Percentiles rank a stretch among this genome's conserved stretches.
Conservation (phyloP, 2,329 filamentous ascomycete genomes). For the Pseudophaeomoniella oleicola region DNA sequence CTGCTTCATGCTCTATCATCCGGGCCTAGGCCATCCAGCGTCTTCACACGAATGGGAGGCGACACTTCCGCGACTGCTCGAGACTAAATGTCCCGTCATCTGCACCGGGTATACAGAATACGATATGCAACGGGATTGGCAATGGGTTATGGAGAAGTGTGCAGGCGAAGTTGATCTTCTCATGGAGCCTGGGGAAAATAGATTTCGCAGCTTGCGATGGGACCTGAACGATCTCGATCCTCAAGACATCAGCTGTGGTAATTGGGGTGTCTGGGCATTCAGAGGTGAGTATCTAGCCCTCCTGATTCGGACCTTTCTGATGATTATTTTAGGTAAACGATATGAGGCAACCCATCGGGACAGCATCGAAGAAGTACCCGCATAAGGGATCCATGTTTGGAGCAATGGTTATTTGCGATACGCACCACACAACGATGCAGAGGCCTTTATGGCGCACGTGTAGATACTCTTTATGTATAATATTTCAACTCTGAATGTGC, state of each 20-base stretch:
- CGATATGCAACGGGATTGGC: slow-evolving; percentile 85
- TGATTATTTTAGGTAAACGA: slow-evolving; percentile 4
- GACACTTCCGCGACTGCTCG: slow-evolving; percentile 74
- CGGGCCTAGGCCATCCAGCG: slow-evolving; percentile 85
- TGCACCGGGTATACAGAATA: slow-evolving; percentile 92
- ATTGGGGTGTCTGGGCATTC: slow-evolving; percentile 96
- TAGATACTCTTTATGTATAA: too few species aligned
- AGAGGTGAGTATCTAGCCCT: slow-evolving; percentile 73
- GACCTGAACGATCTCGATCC: slow-evolving; percentile 93
- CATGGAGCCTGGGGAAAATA: slow-evolving; percentile 84
- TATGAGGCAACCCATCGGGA: slow-evolving; percentile 12
- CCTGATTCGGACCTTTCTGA: too few species aligned
- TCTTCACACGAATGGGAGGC: slow-evolving; percentile 88
- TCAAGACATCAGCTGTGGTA: slow-evolving; percentile 85
- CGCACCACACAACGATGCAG: too few species aligned
- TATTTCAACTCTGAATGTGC: too few species aligned
- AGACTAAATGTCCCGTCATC: slow-evolving; percentile 90
- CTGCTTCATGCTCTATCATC: slow-evolving; percentile 93
- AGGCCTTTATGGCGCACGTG: too few species aligned
- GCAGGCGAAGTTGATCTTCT: slow-evolving; percentile 84
- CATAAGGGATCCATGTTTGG: too few species aligned
- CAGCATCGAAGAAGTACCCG: background rate
- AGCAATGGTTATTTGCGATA: too few species aligned
- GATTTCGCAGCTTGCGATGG: slow-evolving; percentile 87
- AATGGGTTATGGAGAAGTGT: slow-evolving; percentile 76